Evolutionary conservation across 495 filamentous ascomycete species (phyloP).

Genomic region (Xylaria telfairii): DNA sequence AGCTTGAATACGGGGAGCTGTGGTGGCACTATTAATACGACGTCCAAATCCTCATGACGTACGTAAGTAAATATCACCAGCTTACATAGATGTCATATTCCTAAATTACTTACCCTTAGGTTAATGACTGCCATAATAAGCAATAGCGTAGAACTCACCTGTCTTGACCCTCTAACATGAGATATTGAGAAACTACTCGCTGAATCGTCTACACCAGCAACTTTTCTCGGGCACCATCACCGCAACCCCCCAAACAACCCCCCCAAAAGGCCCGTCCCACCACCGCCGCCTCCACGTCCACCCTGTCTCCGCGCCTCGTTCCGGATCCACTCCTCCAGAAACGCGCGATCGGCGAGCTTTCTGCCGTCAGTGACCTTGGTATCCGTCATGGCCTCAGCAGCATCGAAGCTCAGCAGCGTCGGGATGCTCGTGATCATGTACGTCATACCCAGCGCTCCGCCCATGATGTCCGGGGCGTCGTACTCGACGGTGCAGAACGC

Average conservation of each 20-base stretch:
- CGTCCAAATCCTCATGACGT: background rate
- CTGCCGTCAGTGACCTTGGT: constrained; percentile 61
- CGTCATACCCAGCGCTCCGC: constrained; percentile 55
- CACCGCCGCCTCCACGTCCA: constrained; percentile 52
- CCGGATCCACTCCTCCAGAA: constrained; percentile 67
- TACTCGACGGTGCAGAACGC: constrained; percentile 67
- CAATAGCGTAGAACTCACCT: background rate
- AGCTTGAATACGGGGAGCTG: background rate
- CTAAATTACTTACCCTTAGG: background rate
- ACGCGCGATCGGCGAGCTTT: constrained; percentile 58
- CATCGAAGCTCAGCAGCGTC: constrained; percentile 69
- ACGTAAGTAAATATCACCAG: background rate
- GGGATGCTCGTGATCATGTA: constrained; percentile 71
- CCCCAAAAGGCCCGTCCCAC: constrained; percentile 46
- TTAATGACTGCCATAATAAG: background rate
- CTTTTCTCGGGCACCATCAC: constrained; percentile 20
- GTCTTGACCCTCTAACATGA: background rate
- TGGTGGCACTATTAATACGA: background rate
- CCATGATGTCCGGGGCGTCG: constrained; percentile 63
- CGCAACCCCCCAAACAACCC: constrained; percentile 53
- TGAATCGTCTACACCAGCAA: background rate
- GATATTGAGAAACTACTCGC: background rate
- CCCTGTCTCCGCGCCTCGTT: constrained; percentile 59
- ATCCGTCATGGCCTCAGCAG: constrained; percentile 61
- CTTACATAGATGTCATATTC: background rate